Percentiles rank a stretch among this genome's conserved stretches.
phyloP scores from a whole-genome alignment of 768 basidiomycete genomes.

The Auricularia sp. region DNA sequence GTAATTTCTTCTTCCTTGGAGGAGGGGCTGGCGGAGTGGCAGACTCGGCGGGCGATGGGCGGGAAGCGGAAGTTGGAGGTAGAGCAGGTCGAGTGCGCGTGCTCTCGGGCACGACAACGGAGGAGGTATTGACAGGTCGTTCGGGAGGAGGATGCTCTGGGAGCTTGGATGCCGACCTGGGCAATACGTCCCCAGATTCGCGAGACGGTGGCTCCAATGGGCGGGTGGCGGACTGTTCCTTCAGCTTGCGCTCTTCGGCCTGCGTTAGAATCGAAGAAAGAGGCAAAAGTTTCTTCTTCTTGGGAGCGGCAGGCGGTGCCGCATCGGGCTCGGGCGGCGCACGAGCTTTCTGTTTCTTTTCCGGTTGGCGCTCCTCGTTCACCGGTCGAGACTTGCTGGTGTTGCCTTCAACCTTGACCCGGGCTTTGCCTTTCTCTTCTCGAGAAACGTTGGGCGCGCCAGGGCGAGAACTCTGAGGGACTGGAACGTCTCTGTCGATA shows the following conservation, averaged over 20 bases:
- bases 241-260: neutral
- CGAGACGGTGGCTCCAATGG: neutral
- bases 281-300: neutral
- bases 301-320: neutral
- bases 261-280: neutral
- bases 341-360: neutral
- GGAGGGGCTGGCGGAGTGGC: too few relatives aligned
- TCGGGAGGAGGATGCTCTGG: neutral
- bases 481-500: too few relatives aligned
- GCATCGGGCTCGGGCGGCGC: neutral
- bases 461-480: too few relatives aligned
- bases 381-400: neutral
- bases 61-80: too few relatives aligned
- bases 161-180: neutral
- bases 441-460: too few relatives aligned
- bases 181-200: neutral
- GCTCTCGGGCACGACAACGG: too few relatives aligned
- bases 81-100: too few relatives aligned
- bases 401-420: neutral
- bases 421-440: too few relatives aligned
- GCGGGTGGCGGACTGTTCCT: neutral
- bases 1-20: too few relatives aligned
- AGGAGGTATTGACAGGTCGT: too few relatives aligned
- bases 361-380: neutral
- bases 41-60: too few relatives aligned